A percentile compares a stretch with the other conserved stretches of the same genome.
These are phyloP conservation scores for Pseudomonodictys pantanalensis DNA, from an alignment of 495 filamentous ascomycete genomes.

Conservation along the genomic window DNA sequence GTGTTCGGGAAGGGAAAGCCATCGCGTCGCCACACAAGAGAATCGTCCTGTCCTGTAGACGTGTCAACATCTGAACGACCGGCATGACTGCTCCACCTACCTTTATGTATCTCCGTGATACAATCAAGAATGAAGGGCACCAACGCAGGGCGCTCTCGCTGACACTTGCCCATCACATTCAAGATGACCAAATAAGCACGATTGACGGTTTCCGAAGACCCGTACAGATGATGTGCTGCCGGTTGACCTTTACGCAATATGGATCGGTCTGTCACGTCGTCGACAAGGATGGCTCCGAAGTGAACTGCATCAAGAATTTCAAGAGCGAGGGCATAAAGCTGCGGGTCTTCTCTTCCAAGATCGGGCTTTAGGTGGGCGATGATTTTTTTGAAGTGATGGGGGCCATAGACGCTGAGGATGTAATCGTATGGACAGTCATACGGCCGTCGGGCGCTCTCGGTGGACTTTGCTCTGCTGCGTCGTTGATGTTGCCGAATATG, in stretches of 20 bases:
- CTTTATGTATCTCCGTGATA: constrained; percentile 38
- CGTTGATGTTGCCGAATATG: background rate
- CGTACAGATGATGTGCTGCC: constrained; percentile 38
- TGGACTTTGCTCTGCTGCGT: background rate
- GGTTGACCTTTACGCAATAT: constrained; percentile 38
- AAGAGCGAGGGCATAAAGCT: constrained; percentile 32
- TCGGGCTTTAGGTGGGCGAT: constrained; percentile 32
- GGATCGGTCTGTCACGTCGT: constrained; percentile 42
- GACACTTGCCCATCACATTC: constrained; percentile 29
- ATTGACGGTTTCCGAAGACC: constrained; percentile 38
- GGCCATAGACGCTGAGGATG: constrained; percentile 33
- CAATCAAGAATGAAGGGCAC: constrained; percentile 33
- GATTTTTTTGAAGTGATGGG: constrained; percentile 37
- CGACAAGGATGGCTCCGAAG: constrained; percentile 41
- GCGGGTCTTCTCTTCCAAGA: constrained; percentile 30
- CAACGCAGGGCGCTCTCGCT: constrained; percentile 25
- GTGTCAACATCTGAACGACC: background rate
- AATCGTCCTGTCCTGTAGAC: constrained; percentile 35
- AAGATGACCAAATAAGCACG: constrained; percentile 39
- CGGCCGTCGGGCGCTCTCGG: background rate
- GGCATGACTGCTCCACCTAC: too few species aligned
- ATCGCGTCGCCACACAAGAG: constrained; percentile 41
- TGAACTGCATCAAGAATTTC: constrained; percentile 42
- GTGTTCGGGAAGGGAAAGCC: constrained; percentile 31
- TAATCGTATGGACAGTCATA: constrained; percentile 17